Conservation (phyloP, 805 yeast species). For the Pichia phayaonensis region DNA sequence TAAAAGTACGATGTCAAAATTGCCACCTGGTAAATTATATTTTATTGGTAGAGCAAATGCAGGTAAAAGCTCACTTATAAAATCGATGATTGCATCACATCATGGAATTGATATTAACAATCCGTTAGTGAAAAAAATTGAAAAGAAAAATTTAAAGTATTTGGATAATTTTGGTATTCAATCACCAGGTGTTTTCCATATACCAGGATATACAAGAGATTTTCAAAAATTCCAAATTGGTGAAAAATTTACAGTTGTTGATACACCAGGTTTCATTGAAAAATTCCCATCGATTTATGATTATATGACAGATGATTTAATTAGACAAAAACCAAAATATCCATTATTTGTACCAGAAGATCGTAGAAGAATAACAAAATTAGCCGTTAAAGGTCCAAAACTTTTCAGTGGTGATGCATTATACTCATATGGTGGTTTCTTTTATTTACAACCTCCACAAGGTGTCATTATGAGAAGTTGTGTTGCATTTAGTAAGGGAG, state of each 20-base stretch:
- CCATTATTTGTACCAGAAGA: slow-evolving; percentile 5
- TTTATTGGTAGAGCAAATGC: slow-evolving; percentile 61
- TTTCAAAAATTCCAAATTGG: slow-evolving; percentile 30
- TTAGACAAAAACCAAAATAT: slow-evolving; percentile 7
- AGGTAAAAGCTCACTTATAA: slow-evolving; percentile 61
- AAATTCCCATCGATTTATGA: slow-evolving; percentile 24
- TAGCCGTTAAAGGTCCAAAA: slow-evolving; percentile 11
- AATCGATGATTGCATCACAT: slow-evolving; percentile 28
- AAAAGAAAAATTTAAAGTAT: slow-evolving; percentile 6
- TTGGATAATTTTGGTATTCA: slow-evolving; percentile 15
- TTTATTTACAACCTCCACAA: slow-evolving; percentile 49
- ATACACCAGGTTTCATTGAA: slow-evolving; percentile 41
- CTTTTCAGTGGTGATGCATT: slow-evolving; percentile 20
- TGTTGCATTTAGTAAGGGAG: slow-evolving; percentile 24
- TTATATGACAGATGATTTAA: slow-evolving; percentile 17
- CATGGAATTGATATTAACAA: slow-evolving; percentile 9
- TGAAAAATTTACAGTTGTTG: slow-evolving; percentile 23
- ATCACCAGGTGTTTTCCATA: slow-evolving; percentile 39
- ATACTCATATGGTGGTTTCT: slow-evolving; percentile 51
- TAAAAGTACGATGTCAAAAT: slow-evolving; percentile 27
- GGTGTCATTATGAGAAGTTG: slow-evolving; percentile 41
- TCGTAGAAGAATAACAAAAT: slow-evolving; percentile 3
- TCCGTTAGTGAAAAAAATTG: slow-evolving; percentile 19
- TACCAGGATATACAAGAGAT: slow-evolving; percentile 70
- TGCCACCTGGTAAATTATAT: slow-evolving; percentile 36